phyloP scores from a whole-genome alignment of 2,329 filamentous ascomycete species.

The Cercospora sp. region DNA sequence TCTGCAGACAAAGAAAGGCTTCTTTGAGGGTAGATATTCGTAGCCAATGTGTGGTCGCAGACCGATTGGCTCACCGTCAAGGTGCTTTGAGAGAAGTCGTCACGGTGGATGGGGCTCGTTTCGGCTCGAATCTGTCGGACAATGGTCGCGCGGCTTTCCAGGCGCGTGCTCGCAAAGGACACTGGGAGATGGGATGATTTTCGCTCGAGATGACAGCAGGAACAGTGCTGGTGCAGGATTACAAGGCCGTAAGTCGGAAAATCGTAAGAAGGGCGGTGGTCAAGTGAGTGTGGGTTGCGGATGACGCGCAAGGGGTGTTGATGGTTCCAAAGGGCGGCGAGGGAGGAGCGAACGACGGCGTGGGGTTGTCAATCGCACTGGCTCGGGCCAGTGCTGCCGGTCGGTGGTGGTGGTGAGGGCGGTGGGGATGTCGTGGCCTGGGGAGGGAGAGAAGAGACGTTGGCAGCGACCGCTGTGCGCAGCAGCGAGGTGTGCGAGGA shows the following conservation, averaged over 20 bases:
- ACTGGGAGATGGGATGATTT: neutral
- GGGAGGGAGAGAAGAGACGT: neutral
- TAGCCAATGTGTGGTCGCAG: conserved; percentile 20
- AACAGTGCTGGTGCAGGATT: conserved; percentile 20
- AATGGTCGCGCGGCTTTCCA: conserved; percentile 20
- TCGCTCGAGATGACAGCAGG: conserved; percentile 13
- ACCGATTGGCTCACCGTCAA: conserved; percentile 20
- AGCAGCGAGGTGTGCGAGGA: neutral
- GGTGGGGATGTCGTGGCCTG: neutral
- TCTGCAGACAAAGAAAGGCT: conserved; percentile 20
- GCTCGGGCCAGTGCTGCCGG: conserved; percentile 9
- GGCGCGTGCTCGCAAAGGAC: conserved; percentile 16
- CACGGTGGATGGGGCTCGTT: conserved; percentile 18
- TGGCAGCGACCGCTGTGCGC: neutral
- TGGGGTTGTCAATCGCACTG: conserved; percentile 9
- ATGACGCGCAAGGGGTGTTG: conserved; percentile 17
- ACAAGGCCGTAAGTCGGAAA: conserved; percentile 28
- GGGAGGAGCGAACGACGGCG: conserved; percentile 11
- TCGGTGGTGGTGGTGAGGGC: conserved; percentile 6
- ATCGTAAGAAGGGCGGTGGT: conserved; percentile 21
- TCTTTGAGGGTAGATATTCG: conserved; percentile 25
- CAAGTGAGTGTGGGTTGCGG: conserved; percentile 23
- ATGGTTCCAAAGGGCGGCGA: conserved; percentile 2
- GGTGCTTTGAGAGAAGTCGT: conserved; percentile 20
- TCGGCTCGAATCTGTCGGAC: conserved; percentile 20